Evolutionary conservation across 495 filamentous ascomycete genomes (phyloP).

Genomic region (Glonium stellatum): DNA sequence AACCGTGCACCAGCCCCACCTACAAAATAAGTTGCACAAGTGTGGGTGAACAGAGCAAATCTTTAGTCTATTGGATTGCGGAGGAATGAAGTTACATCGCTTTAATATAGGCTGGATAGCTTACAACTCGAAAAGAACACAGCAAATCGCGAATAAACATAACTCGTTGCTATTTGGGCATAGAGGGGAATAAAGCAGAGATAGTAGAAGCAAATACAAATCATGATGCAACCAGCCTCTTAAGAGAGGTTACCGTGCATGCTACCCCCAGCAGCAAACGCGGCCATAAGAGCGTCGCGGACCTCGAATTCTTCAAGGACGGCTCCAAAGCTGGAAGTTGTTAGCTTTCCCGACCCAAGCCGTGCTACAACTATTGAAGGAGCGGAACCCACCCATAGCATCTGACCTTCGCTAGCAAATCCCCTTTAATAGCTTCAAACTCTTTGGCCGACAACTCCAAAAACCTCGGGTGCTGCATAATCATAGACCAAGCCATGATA

Average conservation of each 20-base stretch:
- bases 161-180: too few species aligned
- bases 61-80: too few species aligned
- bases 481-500: constrained; percentile 84
- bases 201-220: too few species aligned
- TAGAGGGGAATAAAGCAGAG: too few species aligned
- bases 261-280: constrained; percentile 52
- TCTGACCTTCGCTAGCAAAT: constrained; percentile 69
- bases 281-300: constrained; percentile 69
- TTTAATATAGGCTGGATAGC: too few species aligned
- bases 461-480: constrained; percentile 65
- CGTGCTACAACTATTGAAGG: constrained; percentile 1
- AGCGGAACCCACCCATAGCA: constrained; percentile 78
- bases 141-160: too few species aligned
- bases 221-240: too few species aligned
- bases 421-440: constrained; percentile 63
- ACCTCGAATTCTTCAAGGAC: constrained; percentile 91
- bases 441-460: constrained; percentile 58
- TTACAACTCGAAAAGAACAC: too few species aligned
- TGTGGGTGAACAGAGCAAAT: too few species aligned
- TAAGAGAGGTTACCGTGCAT: background rate
- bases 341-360: background rate
- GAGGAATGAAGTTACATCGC: too few species aligned
- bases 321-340: constrained; percentile 59
- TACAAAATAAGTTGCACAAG: too few species aligned
- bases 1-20: too few species aligned